Evolutionary conservation across 2,329 filamentous ascomycete species (phyloP).

Genomic region (Aspergillus vadensis): DNA sequence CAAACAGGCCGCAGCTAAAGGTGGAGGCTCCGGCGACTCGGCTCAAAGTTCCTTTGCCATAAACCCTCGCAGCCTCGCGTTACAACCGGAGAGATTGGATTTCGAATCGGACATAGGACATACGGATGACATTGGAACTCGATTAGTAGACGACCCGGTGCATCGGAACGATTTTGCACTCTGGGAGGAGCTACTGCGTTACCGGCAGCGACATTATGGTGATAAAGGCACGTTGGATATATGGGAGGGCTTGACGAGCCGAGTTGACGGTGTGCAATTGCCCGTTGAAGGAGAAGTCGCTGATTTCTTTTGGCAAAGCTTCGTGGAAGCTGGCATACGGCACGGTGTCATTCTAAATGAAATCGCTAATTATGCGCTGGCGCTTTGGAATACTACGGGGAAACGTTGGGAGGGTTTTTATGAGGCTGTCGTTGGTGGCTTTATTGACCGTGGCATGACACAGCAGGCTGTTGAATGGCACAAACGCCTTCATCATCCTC

Average conservation of each 20-base stretch:
- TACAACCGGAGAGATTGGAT: conserved; percentile 40
- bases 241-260: conserved; percentile 41
- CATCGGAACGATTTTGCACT: conserved; percentile 42
- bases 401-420: conserved; percentile 41
- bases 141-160: conserved; percentile 40
- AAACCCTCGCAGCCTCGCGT: conserved; percentile 20
- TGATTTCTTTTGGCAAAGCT: conserved; percentile 46
- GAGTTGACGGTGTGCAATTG: conserved; percentile 34
- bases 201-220: conserved; percentile 47
- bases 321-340: conserved; percentile 40
- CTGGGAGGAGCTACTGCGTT: conserved; percentile 49
- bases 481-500: conserved; percentile 36
- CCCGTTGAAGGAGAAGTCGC: conserved; percentile 41
- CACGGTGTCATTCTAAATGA: conserved; percentile 37
- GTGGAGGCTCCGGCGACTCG: background rate
- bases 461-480: conserved; percentile 42
- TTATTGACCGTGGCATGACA: conserved; percentile 33
- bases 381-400: conserved; percentile 43
- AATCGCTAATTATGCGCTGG: conserved; percentile 40
- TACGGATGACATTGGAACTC: conserved; percentile 35
- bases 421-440: conserved; percentile 40
- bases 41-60: background rate
- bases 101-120: conserved; percentile 47
- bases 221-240: conserved; percentile 45
- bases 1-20: conserved; percentile 2